These are phyloP conservation scores for Pseudonitzschia delicatissima DNA, from an alignment of 108 stramenopile species.

Conservation along the genomic window DNA sequence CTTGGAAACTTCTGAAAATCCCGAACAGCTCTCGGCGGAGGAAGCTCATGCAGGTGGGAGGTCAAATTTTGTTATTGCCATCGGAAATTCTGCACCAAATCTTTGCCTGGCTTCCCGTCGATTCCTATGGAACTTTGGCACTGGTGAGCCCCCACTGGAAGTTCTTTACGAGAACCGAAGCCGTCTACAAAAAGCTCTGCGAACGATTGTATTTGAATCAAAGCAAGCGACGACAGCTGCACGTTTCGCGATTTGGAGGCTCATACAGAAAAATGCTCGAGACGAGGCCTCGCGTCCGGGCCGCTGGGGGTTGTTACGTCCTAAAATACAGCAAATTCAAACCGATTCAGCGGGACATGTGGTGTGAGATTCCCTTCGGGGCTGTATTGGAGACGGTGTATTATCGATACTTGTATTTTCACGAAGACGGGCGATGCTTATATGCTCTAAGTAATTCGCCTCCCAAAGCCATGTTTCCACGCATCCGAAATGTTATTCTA, in stretches of 20 bases:
- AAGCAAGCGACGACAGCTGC: constrained; percentile 58
- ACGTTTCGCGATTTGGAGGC: constrained; percentile 58
- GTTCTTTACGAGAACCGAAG: constrained; percentile 65
- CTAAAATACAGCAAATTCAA: constrained; percentile 56
- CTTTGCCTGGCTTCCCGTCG: constrained; percentile 66
- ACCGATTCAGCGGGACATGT: constrained; percentile 80
- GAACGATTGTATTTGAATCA: constrained; percentile 74
- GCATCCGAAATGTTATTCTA: constrained; percentile 47
- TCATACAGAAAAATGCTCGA: constrained; percentile 77
- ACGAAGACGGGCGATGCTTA: constrained; percentile 78
- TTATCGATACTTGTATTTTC: constrained; percentile 72
- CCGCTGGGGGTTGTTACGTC: constrained; percentile 74
- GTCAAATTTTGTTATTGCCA: constrained; percentile 54
- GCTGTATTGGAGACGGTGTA: constrained; percentile 76
- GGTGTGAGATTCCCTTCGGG: constrained; percentile 78
- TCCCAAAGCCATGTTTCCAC: constrained; percentile 73
- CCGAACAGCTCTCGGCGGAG: constrained; percentile 33
- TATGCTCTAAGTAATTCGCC: constrained; percentile 67
- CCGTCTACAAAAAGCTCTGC: constrained; percentile 65
- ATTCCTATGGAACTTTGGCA: constrained; percentile 57
- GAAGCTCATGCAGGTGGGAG: constrained; percentile 56
- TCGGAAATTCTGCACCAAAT: constrained; percentile 73
- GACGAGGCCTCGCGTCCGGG: constrained; percentile 66
- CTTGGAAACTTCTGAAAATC: background rate
- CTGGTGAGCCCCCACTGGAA: constrained; percentile 79